These are phyloP conservation scores for Epichloe gansuensis DNA, from an alignment of 2,329 filamentous ascomycete species.

Conservation along the genomic window DNA sequence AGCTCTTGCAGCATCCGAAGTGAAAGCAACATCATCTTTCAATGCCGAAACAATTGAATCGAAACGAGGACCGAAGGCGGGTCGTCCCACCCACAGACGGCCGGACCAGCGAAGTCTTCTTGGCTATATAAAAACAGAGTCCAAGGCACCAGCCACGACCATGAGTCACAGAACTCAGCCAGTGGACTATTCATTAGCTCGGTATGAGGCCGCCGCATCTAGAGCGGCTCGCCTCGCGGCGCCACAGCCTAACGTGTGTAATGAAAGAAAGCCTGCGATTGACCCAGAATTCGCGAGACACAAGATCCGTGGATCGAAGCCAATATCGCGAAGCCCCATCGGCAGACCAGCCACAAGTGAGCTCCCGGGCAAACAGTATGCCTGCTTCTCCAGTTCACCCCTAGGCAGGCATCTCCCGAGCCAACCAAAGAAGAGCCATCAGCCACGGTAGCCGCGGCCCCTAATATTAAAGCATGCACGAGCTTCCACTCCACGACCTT, in stretches of 20 bases:
- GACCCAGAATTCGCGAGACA: conserved; percentile 24
- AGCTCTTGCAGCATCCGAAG: conserved; percentile 24
- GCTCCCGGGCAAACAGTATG: conserved; percentile 34
- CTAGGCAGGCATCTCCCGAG: conserved; percentile 16
- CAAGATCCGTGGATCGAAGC: conserved; percentile 27
- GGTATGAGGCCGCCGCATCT: conserved; percentile 15
- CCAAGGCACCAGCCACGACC: conserved; percentile 7
- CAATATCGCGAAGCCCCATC: conserved; percentile 22
- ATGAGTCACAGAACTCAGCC: conserved; percentile 7
- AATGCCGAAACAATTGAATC: conserved; percentile 4
- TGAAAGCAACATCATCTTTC: conserved; percentile 8
- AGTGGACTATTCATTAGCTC: conserved; percentile 11
- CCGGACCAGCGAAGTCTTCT: conserved; percentile 31
- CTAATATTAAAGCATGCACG: conserved; percentile 21
- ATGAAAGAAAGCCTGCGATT: conserved; percentile 13
- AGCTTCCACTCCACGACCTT: conserved; percentile 43
- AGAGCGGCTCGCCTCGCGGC: conserved; percentile 10
- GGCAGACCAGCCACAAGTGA: conserved; percentile 13
- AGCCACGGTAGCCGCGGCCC: conserved; percentile 16
- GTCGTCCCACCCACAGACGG: conserved; percentile 21
- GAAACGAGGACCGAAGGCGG: conserved; percentile 12
- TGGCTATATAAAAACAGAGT: conserved; percentile 24
- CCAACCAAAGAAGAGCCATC: conserved; percentile 11
- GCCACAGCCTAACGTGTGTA: conserved; percentile 1
- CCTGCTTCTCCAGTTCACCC: conserved; percentile 48